Conservation (phyloP, 257 asterid species). For the Solanum ossicruentum region DNA sequence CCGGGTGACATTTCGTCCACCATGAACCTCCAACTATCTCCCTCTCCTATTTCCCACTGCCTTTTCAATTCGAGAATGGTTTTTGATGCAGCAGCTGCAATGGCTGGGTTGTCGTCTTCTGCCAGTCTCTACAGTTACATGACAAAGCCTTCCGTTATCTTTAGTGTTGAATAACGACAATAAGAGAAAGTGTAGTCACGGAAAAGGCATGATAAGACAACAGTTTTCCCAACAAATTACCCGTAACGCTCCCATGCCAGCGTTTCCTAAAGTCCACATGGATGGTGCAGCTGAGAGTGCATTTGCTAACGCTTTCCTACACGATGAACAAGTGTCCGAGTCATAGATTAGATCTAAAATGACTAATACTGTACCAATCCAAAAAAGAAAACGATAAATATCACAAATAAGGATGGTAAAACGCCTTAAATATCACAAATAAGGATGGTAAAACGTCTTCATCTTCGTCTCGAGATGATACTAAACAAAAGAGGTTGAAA, state of each 20-base stretch:
- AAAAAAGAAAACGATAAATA: neutral
- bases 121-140: conserved; percentile 56
- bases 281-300: conserved; percentile 93
- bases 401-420: neutral
- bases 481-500: neutral
- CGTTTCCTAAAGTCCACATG: conserved; percentile 96
- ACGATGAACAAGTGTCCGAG: neutral
- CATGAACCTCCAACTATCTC: conserved; percentile 96
- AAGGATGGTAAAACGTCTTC: neutral
- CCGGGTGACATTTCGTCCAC: conserved; percentile 28
- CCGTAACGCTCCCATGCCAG: conserved; percentile 99
- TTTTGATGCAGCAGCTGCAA: conserved; percentile 80
- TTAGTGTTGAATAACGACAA: neutral
- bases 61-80: conserved; percentile 69
- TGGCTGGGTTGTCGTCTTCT: conserved; percentile 77
- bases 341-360: neutral
- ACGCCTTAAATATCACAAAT: neutral
- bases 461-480: neutral
- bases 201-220: neutral
- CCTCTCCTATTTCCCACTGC: conserved; percentile 93
- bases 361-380: neutral
- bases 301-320: conserved; percentile 87
- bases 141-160: neutral
- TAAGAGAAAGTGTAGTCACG: neutral
- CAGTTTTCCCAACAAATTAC: conserved; percentile 8